Evolutionary conservation across 2,329 filamentous ascomycete genomes (phyloP), one percentile per base, ranked within the genome.

Genomic region (Penicillium capsulatum): DNA sequence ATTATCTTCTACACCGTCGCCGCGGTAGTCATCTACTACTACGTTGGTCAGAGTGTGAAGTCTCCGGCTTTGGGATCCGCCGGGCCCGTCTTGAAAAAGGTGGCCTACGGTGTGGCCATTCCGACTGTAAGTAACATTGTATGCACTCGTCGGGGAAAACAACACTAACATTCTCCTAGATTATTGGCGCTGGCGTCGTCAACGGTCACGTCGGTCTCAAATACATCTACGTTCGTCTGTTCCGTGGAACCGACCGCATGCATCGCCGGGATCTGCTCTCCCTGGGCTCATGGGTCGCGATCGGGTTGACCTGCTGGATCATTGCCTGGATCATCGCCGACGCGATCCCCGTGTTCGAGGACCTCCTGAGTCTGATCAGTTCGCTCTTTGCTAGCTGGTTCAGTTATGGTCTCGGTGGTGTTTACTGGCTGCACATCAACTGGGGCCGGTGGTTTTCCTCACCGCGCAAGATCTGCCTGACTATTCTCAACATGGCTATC

Each of bases 51-150:
- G 0, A 62, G 70, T 5, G 81, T 86, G 4, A 68, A 72, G 1
- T 80, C 77, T 1, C 84, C 83, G 0, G 83, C 84, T 0, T 72
- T 87, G 1, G 76, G 77, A n/a, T 83, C 81, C 1, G 77, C 81
- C 3, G 71, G 73, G 1, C 60, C 59, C 3, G 54, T 72, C 0
- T 64, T 86, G 45, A 72, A 75, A 32, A 84, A 84, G 57, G 65
- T 83, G 8, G 81, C 82, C 8, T 86, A 78, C 64, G 81, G 79
- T 11, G 68, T 86, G 40, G 83, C 83, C 2, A 73, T 82, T 7
- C 82, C 81, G 6, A 86, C 83, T 3, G n/a, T n/a, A n/a, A n/a
- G n/a, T n/a, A n/a, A n/a, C n/a, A n/a, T n/a, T n/a, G n/a, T n/a
- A n/a, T n/a, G n/a, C n/a, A n/a, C n/a, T n/a, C n/a, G n/a, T n/a